These are phyloP conservation scores for Strobilomyces echinocephalus DNA, from an alignment of 768 basidiomycete genomes.

Conservation along the genomic window DNA sequence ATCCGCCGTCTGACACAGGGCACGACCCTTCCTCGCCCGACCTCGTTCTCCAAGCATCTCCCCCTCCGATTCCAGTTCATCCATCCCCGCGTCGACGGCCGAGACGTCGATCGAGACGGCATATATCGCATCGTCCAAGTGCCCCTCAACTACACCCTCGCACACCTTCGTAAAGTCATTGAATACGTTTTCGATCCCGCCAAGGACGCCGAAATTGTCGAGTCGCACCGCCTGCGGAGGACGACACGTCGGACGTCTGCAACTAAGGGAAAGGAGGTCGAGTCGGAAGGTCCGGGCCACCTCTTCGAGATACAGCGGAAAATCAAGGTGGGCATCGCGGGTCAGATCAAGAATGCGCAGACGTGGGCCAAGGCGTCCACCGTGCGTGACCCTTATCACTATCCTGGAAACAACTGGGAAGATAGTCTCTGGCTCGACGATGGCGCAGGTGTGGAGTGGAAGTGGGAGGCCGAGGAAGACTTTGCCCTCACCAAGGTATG, in stretches of 20 bases:
- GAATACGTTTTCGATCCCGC: conserved; percentile 49
- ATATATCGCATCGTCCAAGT: conserved; percentile 65
- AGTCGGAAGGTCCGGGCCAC: conserved; percentile 36
- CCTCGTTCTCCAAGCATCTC: conserved; percentile 56
- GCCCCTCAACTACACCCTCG: conserved; percentile 65
- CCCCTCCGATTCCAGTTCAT: conserved; percentile 61
- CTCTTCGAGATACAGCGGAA: conserved; percentile 57
- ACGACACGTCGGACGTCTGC: conserved; percentile 23
- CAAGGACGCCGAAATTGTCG: conserved; percentile 21
- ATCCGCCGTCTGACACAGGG: conserved; percentile 39
- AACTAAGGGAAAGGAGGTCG: conserved; percentile 19
- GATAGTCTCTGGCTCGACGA: conserved; percentile 28
- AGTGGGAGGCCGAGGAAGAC: conserved; percentile 70
- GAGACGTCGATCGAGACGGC: conserved; percentile 38
- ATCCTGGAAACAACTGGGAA: conserved; percentile 37
- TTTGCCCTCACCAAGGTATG: conserved; percentile 56
- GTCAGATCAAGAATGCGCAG: conserved; percentile 48
- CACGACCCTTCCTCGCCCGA: conserved; percentile 37
- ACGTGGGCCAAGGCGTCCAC: conserved; percentile 52
- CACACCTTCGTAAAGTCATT: conserved; percentile 58
- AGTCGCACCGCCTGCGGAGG: conserved; percentile 16
- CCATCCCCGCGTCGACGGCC: conserved; percentile 27
- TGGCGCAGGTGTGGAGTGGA: conserved; percentile 47
- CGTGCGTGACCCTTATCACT: conserved; percentile 44
- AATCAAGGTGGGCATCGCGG: conserved; percentile 41